Evolutionary conservation across 345 rosid species (phyloP), one percentile per base, ranked within the genome.

Genomic region (Raphanus sativus): DNA sequence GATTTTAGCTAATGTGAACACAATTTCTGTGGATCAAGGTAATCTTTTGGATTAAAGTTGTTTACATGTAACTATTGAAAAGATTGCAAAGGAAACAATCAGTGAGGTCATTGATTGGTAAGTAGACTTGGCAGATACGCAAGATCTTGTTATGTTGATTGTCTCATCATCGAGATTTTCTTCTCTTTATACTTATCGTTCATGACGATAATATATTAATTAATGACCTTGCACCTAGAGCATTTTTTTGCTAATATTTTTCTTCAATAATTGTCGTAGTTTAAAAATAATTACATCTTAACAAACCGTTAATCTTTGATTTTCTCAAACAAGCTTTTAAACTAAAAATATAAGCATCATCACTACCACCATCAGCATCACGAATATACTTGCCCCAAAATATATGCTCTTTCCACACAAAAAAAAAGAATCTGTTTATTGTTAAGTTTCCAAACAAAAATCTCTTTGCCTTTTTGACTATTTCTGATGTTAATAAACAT

Each of bases 321-420:
- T 28, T 30, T n/a, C 50, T 29, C 38, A 6, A 60, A 26, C 45
- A 69, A 52, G 58, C 56, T 69, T 21, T 36, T 62, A 4, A 28
- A 36, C 65, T 17, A 77, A 54, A 63, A 8, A 8, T 26, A 34
- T 16, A 54, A 28, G 9, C 61, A 52, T 11, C 70, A 52, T 28
- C 75, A 50, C 0, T 65, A 24, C 5, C 48, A 55, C 8, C 59
- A 42, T 4, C 60, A 48, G 5, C 59, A 15, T 36, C 24, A 8
- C 2, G 59, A 66, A 15, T 7, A 69, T 60, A 82, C 68, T 75
- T 79, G 0, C 64, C 42, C 87, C 87, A 84, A 4, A 34, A 63
- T 52, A 34, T 73, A 56, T 82, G 85, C 0, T 66, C 55, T 34
- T 69, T 80, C 87, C 82, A 84, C 45, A 38, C 30, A 42, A 42